These are phyloP conservation scores for Chlorella sorokiniana DNA, from an alignment of 139 green algal genomes.

Conservation along the genomic window DNA sequence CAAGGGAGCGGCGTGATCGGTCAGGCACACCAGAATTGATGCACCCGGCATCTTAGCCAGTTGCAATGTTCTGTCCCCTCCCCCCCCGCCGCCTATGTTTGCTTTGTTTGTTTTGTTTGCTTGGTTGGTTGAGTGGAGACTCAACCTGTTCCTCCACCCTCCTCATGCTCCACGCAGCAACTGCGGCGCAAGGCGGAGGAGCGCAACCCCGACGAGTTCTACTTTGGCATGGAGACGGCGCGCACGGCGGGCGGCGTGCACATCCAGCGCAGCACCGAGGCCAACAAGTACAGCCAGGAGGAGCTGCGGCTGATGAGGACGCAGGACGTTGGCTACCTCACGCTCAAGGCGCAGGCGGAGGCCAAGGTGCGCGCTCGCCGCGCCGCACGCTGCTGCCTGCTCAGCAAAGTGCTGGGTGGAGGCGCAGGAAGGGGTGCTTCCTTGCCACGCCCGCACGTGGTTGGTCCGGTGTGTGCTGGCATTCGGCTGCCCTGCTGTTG, in stretches of 20 bases:
- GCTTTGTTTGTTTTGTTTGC: no score
- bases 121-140: not conserved
- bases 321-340: conserved; percentile 91
- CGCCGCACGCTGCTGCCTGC: no score
- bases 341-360: conserved; percentile 76
- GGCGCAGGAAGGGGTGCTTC: no score
- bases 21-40: no score
- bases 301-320: conserved; percentile 94
- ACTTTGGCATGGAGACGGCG: conserved; percentile 95
- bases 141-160: not conserved
- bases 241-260: conserved; percentile 87
- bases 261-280: conserved; percentile 52
- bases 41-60: no score
- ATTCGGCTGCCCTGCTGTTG: no score
- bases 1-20: conserved; percentile 90
- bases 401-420: no score
- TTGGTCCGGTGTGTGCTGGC: no score
- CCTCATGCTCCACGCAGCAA: conserved; percentile 48
- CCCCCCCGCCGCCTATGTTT: no score
- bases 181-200: conserved; percentile 91
- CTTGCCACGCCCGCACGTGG: no score
- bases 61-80: no score
- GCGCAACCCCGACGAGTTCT: conserved; percentile 98
- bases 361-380: conserved; percentile 70
- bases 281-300: conserved; percentile 92